Conservation (phyloP, 2,329 filamentous ascomycete genomes). For the Zasmidium cellare region DNA sequence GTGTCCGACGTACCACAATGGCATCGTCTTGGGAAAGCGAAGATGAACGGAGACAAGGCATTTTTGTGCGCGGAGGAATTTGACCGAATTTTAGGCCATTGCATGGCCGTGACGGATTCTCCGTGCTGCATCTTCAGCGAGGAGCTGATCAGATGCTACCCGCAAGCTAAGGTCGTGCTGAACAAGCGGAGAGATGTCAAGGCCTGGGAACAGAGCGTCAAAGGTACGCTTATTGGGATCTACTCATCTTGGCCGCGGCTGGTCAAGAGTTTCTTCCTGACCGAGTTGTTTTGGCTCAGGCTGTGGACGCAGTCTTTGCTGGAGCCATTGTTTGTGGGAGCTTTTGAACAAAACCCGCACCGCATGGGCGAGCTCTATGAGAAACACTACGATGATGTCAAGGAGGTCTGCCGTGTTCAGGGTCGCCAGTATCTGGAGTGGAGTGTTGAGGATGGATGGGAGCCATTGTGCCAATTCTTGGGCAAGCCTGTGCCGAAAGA, state of each 20-base stretch:
- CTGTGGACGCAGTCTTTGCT: not conserved
- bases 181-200: conserved; percentile 59
- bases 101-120: conserved; percentile 36
- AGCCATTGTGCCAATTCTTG: conserved; percentile 12
- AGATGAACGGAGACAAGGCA: not conserved
- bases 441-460: conserved; percentile 9
- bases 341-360: not conserved
- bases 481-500: conserved; percentile 7
- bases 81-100: conserved; percentile 64
- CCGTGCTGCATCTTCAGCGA: conserved; percentile 16
- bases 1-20: not conserved
- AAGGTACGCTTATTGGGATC: not conserved
- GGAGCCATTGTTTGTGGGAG: not conserved
- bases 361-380: not conserved
- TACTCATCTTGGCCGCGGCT: not conserved
- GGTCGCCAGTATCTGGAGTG: conserved; percentile 1
- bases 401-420: not conserved
- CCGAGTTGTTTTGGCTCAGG: not conserved
- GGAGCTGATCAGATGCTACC: conserved; percentile 17
- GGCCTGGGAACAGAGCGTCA: conserved; percentile 8
- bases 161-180: conserved; percentile 19
- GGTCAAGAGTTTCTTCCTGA: not conserved
- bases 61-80: conserved; percentile 46
- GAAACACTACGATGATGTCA: not conserved
- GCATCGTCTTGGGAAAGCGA: not conserved